Conservation (phyloP, 2,329 filamentous ascomycete species). For the Pseudogymnoascus pannorum region DNA sequence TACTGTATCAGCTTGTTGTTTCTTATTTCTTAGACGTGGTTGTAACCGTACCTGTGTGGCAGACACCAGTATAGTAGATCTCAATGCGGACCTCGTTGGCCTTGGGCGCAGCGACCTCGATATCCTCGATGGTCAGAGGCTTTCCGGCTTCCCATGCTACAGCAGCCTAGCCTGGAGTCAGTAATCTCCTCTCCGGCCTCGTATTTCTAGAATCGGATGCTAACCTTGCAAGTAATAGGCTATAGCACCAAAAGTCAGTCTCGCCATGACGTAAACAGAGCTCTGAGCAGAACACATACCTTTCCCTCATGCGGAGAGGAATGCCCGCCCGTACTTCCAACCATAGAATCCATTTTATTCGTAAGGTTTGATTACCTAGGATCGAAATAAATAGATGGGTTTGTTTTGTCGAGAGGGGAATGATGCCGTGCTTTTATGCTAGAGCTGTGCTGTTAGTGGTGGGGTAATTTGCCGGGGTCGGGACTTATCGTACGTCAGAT, state of each 20-base stretch:
- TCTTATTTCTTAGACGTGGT: constrained; percentile 12
- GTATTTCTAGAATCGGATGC: constrained; percentile 2
- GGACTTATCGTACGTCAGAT: not conserved
- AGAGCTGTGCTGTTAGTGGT: not conserved
- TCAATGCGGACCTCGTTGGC: constrained; percentile 95
- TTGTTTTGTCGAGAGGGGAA: not conserved
- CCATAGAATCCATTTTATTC: constrained; percentile 10
- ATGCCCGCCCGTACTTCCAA: not conserved
- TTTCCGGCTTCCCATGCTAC: constrained; percentile 96
- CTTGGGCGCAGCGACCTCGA: constrained; percentile 83
- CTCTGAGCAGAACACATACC: not conserved
- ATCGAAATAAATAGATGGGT: not conserved
- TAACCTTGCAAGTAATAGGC: constrained; percentile 85
- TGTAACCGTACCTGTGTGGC: constrained; percentile 72
- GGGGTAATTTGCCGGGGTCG: not conserved
- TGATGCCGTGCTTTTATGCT: not conserved
- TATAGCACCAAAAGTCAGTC: constrained; percentile 32
- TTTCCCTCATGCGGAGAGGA: constrained; percentile 10
- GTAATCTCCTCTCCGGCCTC: not conserved
- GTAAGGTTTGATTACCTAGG: not conserved
- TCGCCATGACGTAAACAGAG: constrained; percentile 2
- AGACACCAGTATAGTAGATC: constrained; percentile 97
- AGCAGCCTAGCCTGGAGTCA: constrained; percentile 54
- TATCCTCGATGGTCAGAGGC: constrained; percentile 79
- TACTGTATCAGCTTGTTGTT: not conserved